Evolutionary conservation across 768 basidiomycete genomes (phyloP), one percentile per base, ranked within the genome.

Genomic region (Amanita brunnescens): DNA sequence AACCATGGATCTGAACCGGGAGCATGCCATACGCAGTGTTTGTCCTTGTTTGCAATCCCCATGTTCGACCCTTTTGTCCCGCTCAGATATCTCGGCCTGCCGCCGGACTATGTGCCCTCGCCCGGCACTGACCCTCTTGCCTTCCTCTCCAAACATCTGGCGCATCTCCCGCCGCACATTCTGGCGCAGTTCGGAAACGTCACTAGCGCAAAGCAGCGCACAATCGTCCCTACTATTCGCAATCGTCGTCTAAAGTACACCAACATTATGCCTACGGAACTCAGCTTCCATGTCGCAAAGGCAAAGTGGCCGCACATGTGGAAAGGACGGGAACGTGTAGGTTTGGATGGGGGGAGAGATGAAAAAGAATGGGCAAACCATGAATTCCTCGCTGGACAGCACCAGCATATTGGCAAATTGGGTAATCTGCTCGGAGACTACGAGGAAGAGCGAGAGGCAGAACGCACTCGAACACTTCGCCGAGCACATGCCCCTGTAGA

Each of bases 371-470:
- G 89, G 89, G 87, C 69, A 4, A 70, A 79, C 47, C 71, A 64
- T 14, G 68, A 73, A 16, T 90, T 91, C 62, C 59, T 91, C 51
- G 65, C 68, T 26, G 85, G 81, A 1, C 67, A 67, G 2, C 65
- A 61, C 29, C 77, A 78, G 55, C 77, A 82, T 54, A 76, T 91
- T 9, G 87, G 87, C 33, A 87, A 85, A 55, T 64, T 90, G 14
- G 88, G 80, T 1, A 62, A 61, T 5, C 67, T 92, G 7, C 66
- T 92, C 7, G 80, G 77, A 3, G 79, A 73, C 5, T 90, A 87
- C 59, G 88, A 90, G 58, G 88, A 87, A 58, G 88, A 88, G 61
- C 73, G 90, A 53, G 82, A 81, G 62, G 80, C 77, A 0, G 82
- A 88, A 59, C 72, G 81, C 21, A 64, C 78, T 16, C 70, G 82